A percentile compares a stretch with the other conserved stretches of the same genome.
phyloP scores from a whole-genome alignment of 2,329 filamentous ascomycete species.

The Calonectria hongkongensis region DNA sequence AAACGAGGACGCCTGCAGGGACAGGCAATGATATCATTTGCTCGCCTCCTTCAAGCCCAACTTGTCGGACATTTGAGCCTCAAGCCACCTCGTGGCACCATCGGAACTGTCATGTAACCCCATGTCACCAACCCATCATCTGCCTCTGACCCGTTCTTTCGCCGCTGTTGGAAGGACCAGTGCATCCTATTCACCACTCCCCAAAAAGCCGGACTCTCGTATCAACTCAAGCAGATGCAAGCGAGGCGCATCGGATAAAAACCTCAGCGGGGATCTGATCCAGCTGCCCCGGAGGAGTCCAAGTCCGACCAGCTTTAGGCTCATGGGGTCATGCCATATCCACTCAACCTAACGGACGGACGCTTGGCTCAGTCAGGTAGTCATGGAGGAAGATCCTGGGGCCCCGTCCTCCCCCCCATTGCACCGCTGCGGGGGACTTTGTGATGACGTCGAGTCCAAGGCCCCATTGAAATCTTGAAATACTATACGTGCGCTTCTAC shows the following conservation, averaged over 20 bases:
- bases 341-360: slow-evolving; percentile 4
- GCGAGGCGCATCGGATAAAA: slow-evolving; percentile 10
- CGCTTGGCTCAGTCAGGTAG: slow-evolving; percentile 35
- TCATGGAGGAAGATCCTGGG: slow-evolving; percentile 49
- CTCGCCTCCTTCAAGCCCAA: slow-evolving; percentile 25
- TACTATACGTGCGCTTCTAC: slow-evolving; percentile 55
- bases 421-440: slow-evolving; percentile 32
- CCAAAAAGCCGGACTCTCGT: background rate
- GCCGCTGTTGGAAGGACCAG: background rate
- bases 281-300: slow-evolving; percentile 11
- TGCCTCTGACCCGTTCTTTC: background rate
- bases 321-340: slow-evolving; percentile 37
- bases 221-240: slow-evolving; percentile 5
- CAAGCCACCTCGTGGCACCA: slow-evolving; percentile 37
- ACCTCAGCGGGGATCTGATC: slow-evolving; percentile 26
- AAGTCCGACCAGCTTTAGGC: slow-evolving; percentile 8
- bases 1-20: slow-evolving; percentile 32
- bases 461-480: slow-evolving; percentile 45
- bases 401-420: slow-evolving; percentile 44
- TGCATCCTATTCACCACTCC: background rate
- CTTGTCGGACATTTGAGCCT: slow-evolving; percentile 33
- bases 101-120: slow-evolving; percentile 11
- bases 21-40: slow-evolving; percentile 48
- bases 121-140: background rate
- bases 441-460: slow-evolving; percentile 48